Base-by-base conservation (phyloP, 208 protist species). In the Leishmania guyanensis region DNA sequence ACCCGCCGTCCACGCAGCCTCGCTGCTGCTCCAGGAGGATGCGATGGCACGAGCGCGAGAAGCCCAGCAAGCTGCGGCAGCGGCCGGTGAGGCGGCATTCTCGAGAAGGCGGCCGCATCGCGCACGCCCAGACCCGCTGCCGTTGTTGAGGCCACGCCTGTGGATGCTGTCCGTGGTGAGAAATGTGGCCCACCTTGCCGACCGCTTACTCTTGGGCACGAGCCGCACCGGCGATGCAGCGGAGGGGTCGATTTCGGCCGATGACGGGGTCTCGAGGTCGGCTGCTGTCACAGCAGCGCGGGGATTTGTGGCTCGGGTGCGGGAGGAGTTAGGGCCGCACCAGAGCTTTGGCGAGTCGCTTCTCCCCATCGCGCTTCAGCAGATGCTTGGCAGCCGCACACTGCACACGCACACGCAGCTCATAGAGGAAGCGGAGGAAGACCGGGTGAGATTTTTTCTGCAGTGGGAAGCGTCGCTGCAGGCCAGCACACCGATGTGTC, bases 321-420 rank as follows among this genome's bases (percentile, higher is more conserved):
- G 74, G 48, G 86, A 90, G 60, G 86, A 90, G 71, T 76, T 90
- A 20, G 86, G 86, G 8, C 86, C 86, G 0, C 84, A 79, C 46
- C 86, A 88, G 51, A 33, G 62, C 64, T 79, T 65, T 10, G 48
- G 74, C n/a, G 74, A 71, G 43, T 78, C 82, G 0, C 43, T 84
- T 6, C 50, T 88, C 12, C 84, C 87, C 39, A 54, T 71, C 17
- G 69, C 50, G 9, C 65, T 88, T 8, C 80, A 84, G 70, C 79
- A 86, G 29, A 64, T 90, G 33, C 43, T 90, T 14, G 80, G 84
- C 20, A 36, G 70, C 17, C 87, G 84, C n/a, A 58, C 69, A 6
- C 2, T 90, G 22, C 29, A 70, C 64, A 79, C 83, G 14, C 56
- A 39, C 9, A 53, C 70, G 54, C 20, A 82, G 33, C 83, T 89